Evolutionary conservation across 2,329 filamentous ascomycete species (phyloP), one percentile per base, ranked within the genome.

Genomic region (Exophiala xenobiotica): DNA sequence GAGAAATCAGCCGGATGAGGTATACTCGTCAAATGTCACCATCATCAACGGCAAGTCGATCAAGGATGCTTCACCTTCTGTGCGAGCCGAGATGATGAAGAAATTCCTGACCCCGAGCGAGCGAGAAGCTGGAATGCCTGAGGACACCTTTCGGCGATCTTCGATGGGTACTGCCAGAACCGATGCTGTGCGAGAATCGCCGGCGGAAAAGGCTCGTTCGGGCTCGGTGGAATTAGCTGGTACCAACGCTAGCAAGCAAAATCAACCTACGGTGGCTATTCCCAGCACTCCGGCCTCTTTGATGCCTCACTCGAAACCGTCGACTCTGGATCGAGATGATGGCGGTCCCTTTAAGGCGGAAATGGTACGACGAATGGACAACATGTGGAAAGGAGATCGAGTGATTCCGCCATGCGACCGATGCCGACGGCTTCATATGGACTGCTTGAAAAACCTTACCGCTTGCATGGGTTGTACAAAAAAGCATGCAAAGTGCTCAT

Each of bases 381-480:
- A 83, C 44, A 70, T 95, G 3, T 76, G 79, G 41, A 85, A 87
- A 41, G 88, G 88, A 3, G 86, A 90, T 48, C 75, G 81, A 4
- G 87, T 95, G 42, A 70, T 82, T n/a, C 90, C 90, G 7, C 88
- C 89, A 0, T 95, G 90, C 65, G 90, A 95, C 66, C 78, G 89
- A 29, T 95, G 90, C 66, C 79, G 90, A 38, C 79, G 90, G 23
- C 74, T 95, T 12, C 84, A 87, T 58, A 88, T 90, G 72, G 82
- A 89, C 51, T 95, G 90, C 56, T 74, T 91, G 41, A 95, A 95
- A 70, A 88, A 95, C 57, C 75, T 93, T 31, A 95, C 89, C 0
- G 88, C 89, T 6, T 95, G 90, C 64, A 82, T 86, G 68, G 89
- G 88, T 18, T 95, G 90, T 68, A 95, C 90, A 0, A 91, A 88